These are phyloP conservation scores for Daedaleopsis nitida DNA, from an alignment of 768 basidiomycete genomes.

Conservation along the genomic window DNA sequence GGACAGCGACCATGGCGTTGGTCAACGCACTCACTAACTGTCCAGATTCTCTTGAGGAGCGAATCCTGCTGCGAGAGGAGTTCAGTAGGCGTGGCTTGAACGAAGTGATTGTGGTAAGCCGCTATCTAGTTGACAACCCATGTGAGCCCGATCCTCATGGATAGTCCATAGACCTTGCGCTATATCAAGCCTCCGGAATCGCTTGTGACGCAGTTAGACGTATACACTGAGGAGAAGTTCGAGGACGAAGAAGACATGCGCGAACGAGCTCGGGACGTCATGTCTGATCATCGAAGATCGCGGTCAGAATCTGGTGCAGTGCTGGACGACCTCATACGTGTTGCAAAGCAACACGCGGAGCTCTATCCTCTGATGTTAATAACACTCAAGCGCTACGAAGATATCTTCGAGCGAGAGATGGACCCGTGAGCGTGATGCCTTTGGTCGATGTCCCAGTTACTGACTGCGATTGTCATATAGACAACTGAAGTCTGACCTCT, in stretches of 20 bases:
- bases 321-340: constrained; percentile 59
- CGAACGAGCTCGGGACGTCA: constrained; percentile 53
- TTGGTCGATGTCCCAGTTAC: background rate
- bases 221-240: constrained; percentile 86
- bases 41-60: constrained; percentile 75
- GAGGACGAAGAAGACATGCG: constrained; percentile 88
- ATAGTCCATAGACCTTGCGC: constrained; percentile 58
- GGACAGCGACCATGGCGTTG: constrained; percentile 73
- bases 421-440: constrained; percentile 52
- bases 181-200: constrained; percentile 77
- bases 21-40: constrained; percentile 80
- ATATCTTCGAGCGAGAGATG: constrained; percentile 58
- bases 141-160: background rate
- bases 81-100: constrained; percentile 80
- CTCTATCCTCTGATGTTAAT: constrained; percentile 64
- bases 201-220: constrained; percentile 76
- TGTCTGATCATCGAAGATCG: constrained; percentile 28
- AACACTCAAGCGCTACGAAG: constrained; percentile 56
- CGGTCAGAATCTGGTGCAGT: constrained; percentile 54
- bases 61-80: constrained; percentile 81
- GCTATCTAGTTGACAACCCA: background rate
- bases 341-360: constrained; percentile 63
- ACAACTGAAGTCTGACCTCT: constrained; percentile 59
- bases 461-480: constrained; percentile 35
- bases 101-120: constrained; percentile 79